Base-by-base conservation (phyloP, 202 grass and related monocot genomes). In the Brachypodium distachyon region DNA sequence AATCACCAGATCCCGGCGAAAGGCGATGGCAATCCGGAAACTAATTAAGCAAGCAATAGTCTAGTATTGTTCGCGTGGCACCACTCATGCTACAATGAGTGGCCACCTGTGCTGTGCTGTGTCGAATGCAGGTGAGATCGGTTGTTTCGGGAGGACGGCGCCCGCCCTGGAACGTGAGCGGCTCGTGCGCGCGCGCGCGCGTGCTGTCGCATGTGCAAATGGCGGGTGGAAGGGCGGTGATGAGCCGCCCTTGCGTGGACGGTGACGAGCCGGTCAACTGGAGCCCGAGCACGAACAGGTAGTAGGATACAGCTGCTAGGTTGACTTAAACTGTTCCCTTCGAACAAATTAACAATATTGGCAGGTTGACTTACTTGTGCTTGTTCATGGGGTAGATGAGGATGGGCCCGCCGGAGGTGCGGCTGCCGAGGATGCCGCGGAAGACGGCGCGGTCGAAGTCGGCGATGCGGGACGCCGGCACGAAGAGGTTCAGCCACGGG, bases 331-430 rank as follows among this genome's bases (percentile, higher is more conserved):
- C 1, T 32, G 6, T 32, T 55, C 33, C 33, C n/a, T n/a, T n/a
- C n/a, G 3, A 55, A 10, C 3, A 4, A 28, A 13, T 26, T 1
- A 28, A 26, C 11, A 4, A 4, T n/a, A 50, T 4, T 50, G 51
- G 38, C 0, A 4, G 27, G n/a, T n/a, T 27, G 42, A 19, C 74
- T 86, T 70, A 94, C 96, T 83, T 98, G 61, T 90, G 77, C 61
- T 85, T 95, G 85, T 93, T 99, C 91, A 92, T 99, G 56, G 91
- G 89, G 87, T 99, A 95, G 83, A 95, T 92, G 80, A 99, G 95
- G 89, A 99, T 86, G 70, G 92, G 96, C 0, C 92, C 92, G 36
- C 85, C 91, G 40, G 91, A 87, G 33, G 89, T 93, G 56, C 85
- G 87, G 54, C 91, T 85, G 57, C 87, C 91, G 32, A 98, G 95